Base-by-base conservation (phyloP, 306 rosid genomes). In the Vicia sativa region DNA sequence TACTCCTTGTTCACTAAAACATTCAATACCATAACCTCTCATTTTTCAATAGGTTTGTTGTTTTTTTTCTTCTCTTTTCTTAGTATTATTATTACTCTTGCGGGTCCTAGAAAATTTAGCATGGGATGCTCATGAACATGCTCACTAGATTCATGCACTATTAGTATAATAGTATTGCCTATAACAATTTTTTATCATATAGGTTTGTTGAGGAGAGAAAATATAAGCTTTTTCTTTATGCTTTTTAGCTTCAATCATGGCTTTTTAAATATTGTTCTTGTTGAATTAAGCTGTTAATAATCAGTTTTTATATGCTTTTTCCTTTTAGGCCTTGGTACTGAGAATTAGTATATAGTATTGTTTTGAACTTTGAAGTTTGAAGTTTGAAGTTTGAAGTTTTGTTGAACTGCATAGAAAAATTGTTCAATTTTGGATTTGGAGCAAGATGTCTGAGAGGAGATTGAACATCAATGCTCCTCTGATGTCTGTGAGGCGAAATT, bases 401-500 rank as follows among this genome's bases (percentile, higher is more conserved):
- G 29, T 56, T n/a, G 18, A 44, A 44, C 15, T 44, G 4, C 4
- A 41, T 29, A 64, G 39, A 21, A 41, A 43, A 73, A 4, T 56
- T 84, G 25, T 52, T 74, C 56, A 64, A 58, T 45, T 76, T 34
- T 55, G 14, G 57, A 29, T 76, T 28, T 59, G 16, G 65, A 45
- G 26, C 38, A 72, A 58, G 46, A 93, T 93, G 99, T 87, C 83
- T 42, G 95, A 81, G 70, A 87, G 84, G 71, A 88, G 82, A 66
- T 82, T 93, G 72, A 87, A 93, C 72, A 88, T 93, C 12, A 87
- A 84, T 68, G 96, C 95, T 29, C 99, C 95, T 15, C 87, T 93
- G 16, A 52, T 88, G 80, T 93, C 99, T 2, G 99, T 90, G 69
- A 85, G 99, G 67, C 89, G 99, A 44, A 65, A 79, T 76, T 68